phyloP scores from a whole-genome alignment of 1,284 basidiomycete genomes.

The Pseudozyma thailandica region DNA sequence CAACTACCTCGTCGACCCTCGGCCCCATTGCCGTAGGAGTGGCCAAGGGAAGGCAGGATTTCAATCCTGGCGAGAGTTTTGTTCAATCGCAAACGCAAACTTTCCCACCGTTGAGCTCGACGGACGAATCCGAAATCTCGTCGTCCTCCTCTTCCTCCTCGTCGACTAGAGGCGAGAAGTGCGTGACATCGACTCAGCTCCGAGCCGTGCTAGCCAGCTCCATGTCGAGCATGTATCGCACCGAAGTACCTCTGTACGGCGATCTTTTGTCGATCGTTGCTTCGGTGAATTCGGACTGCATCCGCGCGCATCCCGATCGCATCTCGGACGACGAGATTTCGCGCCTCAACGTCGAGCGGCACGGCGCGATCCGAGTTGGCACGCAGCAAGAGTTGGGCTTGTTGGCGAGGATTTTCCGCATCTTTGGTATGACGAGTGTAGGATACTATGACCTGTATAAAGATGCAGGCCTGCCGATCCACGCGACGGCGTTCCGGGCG shows the following conservation, averaged over 20 bases:
- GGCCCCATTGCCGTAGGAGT: too few species aligned
- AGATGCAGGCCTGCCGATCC: conserved; percentile 69
- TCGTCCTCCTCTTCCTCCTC: conserved; percentile 16
- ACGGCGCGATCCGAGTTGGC: conserved; percentile 70
- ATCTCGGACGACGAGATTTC: conserved; percentile 54
- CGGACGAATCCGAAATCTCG: conserved; percentile 16
- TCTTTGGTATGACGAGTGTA: conserved; percentile 69
- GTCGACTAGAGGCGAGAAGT: neutral
- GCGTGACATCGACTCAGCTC: conserved; percentile 50
- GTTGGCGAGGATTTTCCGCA: conserved; percentile 68
- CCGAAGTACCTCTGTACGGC: conserved; percentile 70
- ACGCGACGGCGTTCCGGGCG: conserved; percentile 70
- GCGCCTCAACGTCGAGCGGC: conserved; percentile 69
- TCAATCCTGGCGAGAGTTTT: conserved; percentile 7
- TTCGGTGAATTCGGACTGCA: conserved; percentile 66
- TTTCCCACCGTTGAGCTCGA: conserved; percentile 17
- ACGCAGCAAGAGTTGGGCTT: conserved; percentile 67
- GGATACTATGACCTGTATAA: conserved; percentile 70
- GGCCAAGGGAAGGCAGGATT: too few species aligned
- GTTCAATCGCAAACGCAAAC: conserved; percentile 13
- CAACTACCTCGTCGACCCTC: too few species aligned
- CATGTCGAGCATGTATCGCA: conserved; percentile 68
- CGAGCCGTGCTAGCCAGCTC: conserved; percentile 67
- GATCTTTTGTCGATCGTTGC: conserved; percentile 69
- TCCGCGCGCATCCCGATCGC: conserved; percentile 5